A percentile compares a stretch with the other conserved stretches of the same genome.
Conservation (phyloP, 192 early-diverging fungal species). For the Backusella morwellensis region DNA sequence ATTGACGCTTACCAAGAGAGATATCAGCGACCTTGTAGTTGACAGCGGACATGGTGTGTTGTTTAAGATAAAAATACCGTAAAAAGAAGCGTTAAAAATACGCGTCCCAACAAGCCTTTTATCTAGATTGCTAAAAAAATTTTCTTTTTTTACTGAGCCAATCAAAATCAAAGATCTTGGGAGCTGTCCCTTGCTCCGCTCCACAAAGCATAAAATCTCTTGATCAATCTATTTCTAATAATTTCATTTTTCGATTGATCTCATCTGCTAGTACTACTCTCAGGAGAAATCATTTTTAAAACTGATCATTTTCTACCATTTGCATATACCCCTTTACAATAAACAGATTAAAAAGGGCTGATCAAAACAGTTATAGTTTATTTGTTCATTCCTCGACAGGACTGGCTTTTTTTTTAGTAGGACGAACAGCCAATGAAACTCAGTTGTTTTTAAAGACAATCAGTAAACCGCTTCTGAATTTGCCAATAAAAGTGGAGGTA, state of each 20-base stretch:
- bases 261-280: neutral
- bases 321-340: neutral
- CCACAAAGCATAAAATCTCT: constrained; percentile 2
- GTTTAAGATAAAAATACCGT: neutral
- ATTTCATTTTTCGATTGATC: neutral
- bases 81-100: constrained; percentile 10
- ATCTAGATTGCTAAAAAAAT: constrained; percentile 10
- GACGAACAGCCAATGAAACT: constrained; percentile 4
- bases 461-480: neutral
- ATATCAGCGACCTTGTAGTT: constrained; percentile 79
- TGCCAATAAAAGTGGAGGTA: neutral
- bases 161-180: neutral
- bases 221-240: constrained; percentile 7
- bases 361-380: neutral
- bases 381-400: neutral
- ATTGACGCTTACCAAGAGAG: constrained; percentile 81
- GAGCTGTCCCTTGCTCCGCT: constrained; percentile 3
- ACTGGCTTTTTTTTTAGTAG: constrained; percentile 6
- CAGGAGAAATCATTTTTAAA: neutral
- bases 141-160: constrained; percentile 8
- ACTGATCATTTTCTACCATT: neutral
- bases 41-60: neutral
- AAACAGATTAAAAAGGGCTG: neutral
- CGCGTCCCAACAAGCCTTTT: neutral
- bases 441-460: neutral